Evolutionary conservation across 495 filamentous ascomycete species (phyloP).

Genomic region (Podospora pseudopauciseta): DNA sequence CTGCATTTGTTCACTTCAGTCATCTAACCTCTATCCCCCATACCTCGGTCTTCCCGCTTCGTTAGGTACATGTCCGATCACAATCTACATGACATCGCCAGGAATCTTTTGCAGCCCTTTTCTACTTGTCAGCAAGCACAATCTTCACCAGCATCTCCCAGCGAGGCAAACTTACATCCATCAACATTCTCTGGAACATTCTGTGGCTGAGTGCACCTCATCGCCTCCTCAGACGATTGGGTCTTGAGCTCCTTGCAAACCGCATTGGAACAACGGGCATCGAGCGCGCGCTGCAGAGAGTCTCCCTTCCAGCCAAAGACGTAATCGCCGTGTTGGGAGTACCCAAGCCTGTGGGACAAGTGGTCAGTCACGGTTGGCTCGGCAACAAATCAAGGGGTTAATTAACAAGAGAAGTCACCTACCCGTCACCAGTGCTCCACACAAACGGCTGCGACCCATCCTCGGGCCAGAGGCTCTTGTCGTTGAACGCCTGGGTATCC

Average conservation of each 20-base stretch:
- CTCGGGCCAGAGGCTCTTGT: constrained; percentile 38
- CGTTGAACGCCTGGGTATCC: constrained; percentile 34
- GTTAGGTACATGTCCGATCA: too few relatives aligned
- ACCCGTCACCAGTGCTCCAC: constrained; percentile 7
- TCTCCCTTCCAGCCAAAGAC: constrained; percentile 68
- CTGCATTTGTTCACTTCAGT: too few relatives aligned
- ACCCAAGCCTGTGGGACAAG: constrained; percentile 21
- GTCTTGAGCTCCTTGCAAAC: constrained; percentile 36
- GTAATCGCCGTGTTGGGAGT: constrained; percentile 63
- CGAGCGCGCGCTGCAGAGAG: constrained; percentile 37
- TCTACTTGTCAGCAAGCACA: not conserved
- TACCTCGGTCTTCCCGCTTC: too few relatives aligned
- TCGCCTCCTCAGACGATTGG: constrained; percentile 38
- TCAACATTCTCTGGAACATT: constrained; percentile 40
- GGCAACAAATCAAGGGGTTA: not conserved
- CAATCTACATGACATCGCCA: constrained; percentile 4
- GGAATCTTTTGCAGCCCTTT: constrained; percentile 9
- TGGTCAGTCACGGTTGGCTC: not conserved
- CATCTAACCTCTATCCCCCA: too few relatives aligned
- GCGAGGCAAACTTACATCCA: constrained; percentile 37
- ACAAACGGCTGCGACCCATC: constrained; percentile 29
- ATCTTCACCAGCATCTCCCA: not conserved
- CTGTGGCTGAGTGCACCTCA: constrained; percentile 38
- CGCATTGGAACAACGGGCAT: constrained; percentile 33
- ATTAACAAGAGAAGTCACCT: not conserved